Conservation (phyloP, 495 filamentous ascomycete species). For the Annulohypoxylon maeteangense region DNA sequence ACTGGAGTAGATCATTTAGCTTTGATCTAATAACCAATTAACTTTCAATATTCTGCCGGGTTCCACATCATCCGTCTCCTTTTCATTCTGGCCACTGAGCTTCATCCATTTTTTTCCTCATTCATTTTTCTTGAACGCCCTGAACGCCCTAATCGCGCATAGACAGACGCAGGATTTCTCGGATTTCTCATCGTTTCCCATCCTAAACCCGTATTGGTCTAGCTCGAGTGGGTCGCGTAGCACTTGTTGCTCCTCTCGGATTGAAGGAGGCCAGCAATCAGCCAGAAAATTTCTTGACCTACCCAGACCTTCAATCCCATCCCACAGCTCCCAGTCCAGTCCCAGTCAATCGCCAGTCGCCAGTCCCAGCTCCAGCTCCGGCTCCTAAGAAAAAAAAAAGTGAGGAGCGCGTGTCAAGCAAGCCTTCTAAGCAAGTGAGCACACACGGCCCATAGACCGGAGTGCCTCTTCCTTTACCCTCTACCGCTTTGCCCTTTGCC, state of each 20-base stretch:
- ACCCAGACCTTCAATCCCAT: conserved; percentile 38
- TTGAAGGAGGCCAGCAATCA: conserved; percentile 28
- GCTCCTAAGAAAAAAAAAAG: background rate
- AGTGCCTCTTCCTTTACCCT: conserved; percentile 29
- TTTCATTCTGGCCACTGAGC: conserved; percentile 14
- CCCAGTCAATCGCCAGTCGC: background rate
- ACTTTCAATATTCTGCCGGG: background rate
- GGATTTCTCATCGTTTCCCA: conserved; percentile 34
- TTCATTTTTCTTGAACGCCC: conserved; percentile 5
- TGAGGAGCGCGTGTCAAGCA: background rate
- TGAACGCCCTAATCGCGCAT: conserved; percentile 40
- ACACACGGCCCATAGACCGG: conserved; percentile 18
- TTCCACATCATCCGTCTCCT: background rate
- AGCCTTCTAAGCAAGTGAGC: background rate
- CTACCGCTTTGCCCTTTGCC: background rate
- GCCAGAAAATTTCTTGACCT: conserved; percentile 43
- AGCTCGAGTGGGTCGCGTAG: conserved; percentile 34
- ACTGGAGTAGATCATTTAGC: background rate
- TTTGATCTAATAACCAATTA: conserved; percentile 12
- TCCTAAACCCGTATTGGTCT: conserved; percentile 28
- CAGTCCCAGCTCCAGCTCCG: conserved; percentile 4
- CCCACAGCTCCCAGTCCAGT: conserved; percentile 4
- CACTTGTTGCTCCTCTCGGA: conserved; percentile 32
- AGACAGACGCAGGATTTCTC: conserved; percentile 34
- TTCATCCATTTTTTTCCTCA: conserved; percentile 13